phyloP scores from a whole-genome alignment of 1,139 yeast species.

The Magnusiomyces paraingens region DNA sequence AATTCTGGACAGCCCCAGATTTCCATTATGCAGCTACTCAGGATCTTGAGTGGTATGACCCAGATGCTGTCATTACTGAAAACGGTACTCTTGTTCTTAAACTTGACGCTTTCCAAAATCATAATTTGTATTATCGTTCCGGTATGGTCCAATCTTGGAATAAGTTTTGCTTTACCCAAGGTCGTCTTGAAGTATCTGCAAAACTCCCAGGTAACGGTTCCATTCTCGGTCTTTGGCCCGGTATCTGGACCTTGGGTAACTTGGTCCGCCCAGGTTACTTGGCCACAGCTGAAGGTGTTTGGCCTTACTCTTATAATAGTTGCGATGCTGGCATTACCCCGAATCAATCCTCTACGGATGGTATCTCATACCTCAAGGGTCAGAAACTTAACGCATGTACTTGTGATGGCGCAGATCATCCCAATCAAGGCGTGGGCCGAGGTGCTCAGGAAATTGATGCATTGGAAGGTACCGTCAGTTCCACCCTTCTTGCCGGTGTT shows the following conservation, averaged over 20 bases:
- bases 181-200: slow-evolving; percentile 62
- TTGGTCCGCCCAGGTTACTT: slow-evolving; percentile 77
- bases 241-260: slow-evolving; percentile 84
- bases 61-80: slow-evolving; percentile 67
- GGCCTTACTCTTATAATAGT: slow-evolving; percentile 80
- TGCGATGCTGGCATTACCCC: slow-evolving; percentile 89
- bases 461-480: slow-evolving; percentile 61
- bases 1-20: slow-evolving; percentile 73
- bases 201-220: slow-evolving; percentile 65
- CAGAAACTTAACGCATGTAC: slow-evolving; percentile 64
- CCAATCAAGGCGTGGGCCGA: slow-evolving; percentile 71
- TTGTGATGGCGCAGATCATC: slow-evolving; percentile 72
- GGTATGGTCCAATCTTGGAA: slow-evolving; percentile 89
- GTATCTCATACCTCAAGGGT: slow-evolving; percentile 72
- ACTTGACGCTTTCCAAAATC: slow-evolving; percentile 69
- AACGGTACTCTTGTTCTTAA: slow-evolving; percentile 60
- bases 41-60: slow-evolving; percentile 85
- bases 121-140: slow-evolving; percentile 66
- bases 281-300: slow-evolving; percentile 75
- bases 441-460: slow-evolving; percentile 91
- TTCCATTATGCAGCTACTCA: slow-evolving; percentile 71
- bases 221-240: slow-evolving; percentile 80
- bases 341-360: slow-evolving; percentile 80
- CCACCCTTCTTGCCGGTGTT: slow-evolving; percentile 42
- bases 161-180: slow-evolving; percentile 73